phyloP scores from a whole-genome alignment of 305 asterid species.

The Rubia peregrina region DNA sequence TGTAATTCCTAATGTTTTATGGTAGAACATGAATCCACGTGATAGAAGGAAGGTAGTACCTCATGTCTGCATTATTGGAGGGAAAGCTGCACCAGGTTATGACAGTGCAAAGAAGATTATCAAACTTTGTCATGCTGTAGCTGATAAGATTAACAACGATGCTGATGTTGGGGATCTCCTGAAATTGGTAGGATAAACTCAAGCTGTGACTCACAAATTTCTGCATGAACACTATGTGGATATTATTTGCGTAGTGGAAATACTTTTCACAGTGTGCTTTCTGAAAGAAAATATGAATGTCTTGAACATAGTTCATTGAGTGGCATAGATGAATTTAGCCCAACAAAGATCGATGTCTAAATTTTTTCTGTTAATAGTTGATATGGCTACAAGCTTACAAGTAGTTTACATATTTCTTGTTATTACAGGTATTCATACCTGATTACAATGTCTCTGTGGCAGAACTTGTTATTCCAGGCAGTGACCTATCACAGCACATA shows the following conservation, averaged over 20 bases:
- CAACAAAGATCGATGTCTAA: neutral
- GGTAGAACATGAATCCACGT: conserved; percentile 32
- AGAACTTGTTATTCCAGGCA: conserved; percentile 45
- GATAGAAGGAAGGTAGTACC: conserved; percentile 36
- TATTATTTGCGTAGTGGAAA: neutral
- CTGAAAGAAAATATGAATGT: conserved; percentile 1
- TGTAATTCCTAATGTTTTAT: neutral
- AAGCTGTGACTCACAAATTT: neutral
- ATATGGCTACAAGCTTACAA: neutral
- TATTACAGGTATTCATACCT: conserved; percentile 40
- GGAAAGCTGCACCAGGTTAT: conserved; percentile 45
- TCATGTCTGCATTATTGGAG: conserved; percentile 39
- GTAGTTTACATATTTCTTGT: conserved; percentile 14
- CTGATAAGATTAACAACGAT: conserved; percentile 33
- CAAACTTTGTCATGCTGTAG: conserved; percentile 41
- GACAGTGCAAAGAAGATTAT: conserved; percentile 39
- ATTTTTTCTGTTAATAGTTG: neutral
- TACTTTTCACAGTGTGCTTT: too few relatives aligned
- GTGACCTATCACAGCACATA: conserved; percentile 51
- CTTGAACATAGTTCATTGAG: neutral
- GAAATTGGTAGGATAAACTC: conserved; percentile 31
- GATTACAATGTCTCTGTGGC: conserved; percentile 52
- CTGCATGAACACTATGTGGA: neutral
- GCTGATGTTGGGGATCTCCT: conserved; percentile 33
- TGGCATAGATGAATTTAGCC: neutral